Evolutionary conservation across 495 filamentous ascomycete genomes (phyloP).

Genomic region (Terfezia claveryi): DNA sequence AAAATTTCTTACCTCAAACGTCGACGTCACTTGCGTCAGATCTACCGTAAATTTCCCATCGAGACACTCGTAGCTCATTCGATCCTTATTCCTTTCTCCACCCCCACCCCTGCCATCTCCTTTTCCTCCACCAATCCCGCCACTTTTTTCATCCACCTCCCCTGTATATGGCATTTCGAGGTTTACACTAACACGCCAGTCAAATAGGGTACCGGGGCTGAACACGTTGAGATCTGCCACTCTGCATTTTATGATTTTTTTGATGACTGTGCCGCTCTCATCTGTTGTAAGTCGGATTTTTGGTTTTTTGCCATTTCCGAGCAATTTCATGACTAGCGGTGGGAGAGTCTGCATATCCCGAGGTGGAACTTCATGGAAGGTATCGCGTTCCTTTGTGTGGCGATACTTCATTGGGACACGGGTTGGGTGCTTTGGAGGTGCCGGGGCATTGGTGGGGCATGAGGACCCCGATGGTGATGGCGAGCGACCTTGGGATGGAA

Average conservation of each 20-base stretch:
- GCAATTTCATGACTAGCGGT: slow-evolving; percentile 28
- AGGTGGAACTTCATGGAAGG: slow-evolving; percentile 55
- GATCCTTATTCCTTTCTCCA: slow-evolving; percentile 53
- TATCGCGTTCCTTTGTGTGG: slow-evolving; percentile 60
- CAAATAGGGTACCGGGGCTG: slow-evolving; percentile 47
- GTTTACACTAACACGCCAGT: slow-evolving; percentile 76
- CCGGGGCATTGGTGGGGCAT: slow-evolving; percentile 11
- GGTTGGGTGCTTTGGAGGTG: slow-evolving; percentile 21
- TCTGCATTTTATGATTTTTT: slow-evolving; percentile 71
- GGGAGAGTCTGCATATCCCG: slow-evolving; percentile 30
- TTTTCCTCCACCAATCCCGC: slow-evolving; percentile 4
- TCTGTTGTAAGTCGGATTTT: slow-evolving; percentile 62
- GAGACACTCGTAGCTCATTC: slow-evolving; percentile 67
- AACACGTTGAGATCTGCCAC: slow-evolving; percentile 66
- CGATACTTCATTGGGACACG: slow-evolving; percentile 57
- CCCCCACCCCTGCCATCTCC: slow-evolving; percentile 24
- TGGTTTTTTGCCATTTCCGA: slow-evolving; percentile 34
- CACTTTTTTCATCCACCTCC: slow-evolving; percentile 23
- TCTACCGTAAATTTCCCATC: slow-evolving; percentile 52
- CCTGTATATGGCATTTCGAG: slow-evolving; percentile 75
- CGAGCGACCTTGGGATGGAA: background rate
- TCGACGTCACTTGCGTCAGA: slow-evolving; percentile 55
- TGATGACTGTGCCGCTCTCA: slow-evolving; percentile 45
- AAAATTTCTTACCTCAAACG: slow-evolving; percentile 28
- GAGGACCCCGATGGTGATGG: background rate